Conservation (phyloP, 2,329 filamentous ascomycete species). For the Aspergillus persii region DNA sequence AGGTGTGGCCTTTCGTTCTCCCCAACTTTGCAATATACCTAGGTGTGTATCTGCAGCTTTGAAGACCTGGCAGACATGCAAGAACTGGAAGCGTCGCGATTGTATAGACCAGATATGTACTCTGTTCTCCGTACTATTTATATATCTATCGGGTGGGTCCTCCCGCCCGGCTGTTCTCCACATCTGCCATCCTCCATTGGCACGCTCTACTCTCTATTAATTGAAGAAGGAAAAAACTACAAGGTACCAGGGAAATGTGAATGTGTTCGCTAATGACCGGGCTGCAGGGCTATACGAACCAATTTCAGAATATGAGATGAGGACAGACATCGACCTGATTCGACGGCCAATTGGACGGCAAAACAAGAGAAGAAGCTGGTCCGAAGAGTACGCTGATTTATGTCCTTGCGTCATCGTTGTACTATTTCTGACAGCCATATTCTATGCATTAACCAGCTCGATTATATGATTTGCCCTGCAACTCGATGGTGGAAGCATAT, state of each 20-base stretch:
- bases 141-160: neutral
- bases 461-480: slow-evolving; percentile 47
- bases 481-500: slow-evolving; percentile 42
- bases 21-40: too few species aligned
- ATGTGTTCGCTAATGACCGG: neutral
- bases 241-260: neutral
- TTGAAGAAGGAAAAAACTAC: neutral
- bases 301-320: slow-evolving; percentile 43
- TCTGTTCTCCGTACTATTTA: too few species aligned
- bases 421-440: neutral
- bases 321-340: slow-evolving; percentile 45
- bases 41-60: too few species aligned
- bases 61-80: too few species aligned
- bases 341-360: slow-evolving; percentile 36
- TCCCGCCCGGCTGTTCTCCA: neutral
- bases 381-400: slow-evolving; percentile 18
- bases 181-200: too few species aligned
- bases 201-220: too few species aligned
- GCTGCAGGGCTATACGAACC: slow-evolving; percentile 7
- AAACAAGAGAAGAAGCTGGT: slow-evolving; percentile 37
- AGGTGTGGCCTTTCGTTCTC: too few species aligned
- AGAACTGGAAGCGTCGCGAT: too few species aligned
- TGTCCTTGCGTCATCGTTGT: neutral
- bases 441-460: neutral
- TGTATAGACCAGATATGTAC: too few species aligned